A percentile compares a stretch with the other conserved stretches of the same genome.
These are phyloP conservation scores for Aspergillus kassunensis DNA, from an alignment of 495 filamentous ascomycete genomes.

Conservation along the genomic window DNA sequence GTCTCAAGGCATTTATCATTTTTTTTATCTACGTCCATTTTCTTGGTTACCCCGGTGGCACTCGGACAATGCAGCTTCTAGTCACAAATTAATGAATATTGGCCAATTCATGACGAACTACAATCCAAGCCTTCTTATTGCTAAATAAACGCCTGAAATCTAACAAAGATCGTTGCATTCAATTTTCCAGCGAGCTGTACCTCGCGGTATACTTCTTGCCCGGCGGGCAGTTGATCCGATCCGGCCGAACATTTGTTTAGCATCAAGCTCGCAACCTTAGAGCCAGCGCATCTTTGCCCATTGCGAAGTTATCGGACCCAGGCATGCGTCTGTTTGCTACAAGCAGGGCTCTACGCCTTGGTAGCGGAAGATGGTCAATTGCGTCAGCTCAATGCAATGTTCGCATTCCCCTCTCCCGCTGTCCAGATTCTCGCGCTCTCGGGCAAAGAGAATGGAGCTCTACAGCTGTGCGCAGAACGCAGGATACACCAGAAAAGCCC, in stretches of 20 bases:
- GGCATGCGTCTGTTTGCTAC: constrained; percentile 45
- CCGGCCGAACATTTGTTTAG: constrained; percentile 5
- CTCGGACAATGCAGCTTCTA: neutral
- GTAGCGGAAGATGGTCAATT: constrained; percentile 39
- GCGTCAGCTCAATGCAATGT: constrained; percentile 23
- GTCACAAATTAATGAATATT: constrained; percentile 8
- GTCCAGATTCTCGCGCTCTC: constrained; percentile 9
- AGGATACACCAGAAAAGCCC: constrained; percentile 13
- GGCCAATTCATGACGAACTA: neutral
- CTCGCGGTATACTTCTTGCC: neutral
- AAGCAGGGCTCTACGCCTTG: constrained; percentile 40
- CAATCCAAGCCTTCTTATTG: too few relatives aligned
- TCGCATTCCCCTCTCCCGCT: constrained; percentile 25
- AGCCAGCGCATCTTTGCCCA: neutral
- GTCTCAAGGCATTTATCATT: constrained; percentile 14
- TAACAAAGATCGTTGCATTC: too few relatives aligned
- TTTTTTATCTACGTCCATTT: constrained; percentile 7
- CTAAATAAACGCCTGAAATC: too few relatives aligned
- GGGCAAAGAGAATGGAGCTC: constrained; percentile 32
- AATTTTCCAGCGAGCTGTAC: too few relatives aligned
- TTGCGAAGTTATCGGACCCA: neutral
- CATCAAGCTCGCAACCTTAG: neutral
- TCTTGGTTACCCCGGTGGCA: neutral
- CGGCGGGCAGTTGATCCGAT: constrained; percentile 2
- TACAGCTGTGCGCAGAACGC: constrained; percentile 27